Evolutionary conservation across 805 yeast species (phyloP).

Genomic region (Yarrowia yakushimensis): DNA sequence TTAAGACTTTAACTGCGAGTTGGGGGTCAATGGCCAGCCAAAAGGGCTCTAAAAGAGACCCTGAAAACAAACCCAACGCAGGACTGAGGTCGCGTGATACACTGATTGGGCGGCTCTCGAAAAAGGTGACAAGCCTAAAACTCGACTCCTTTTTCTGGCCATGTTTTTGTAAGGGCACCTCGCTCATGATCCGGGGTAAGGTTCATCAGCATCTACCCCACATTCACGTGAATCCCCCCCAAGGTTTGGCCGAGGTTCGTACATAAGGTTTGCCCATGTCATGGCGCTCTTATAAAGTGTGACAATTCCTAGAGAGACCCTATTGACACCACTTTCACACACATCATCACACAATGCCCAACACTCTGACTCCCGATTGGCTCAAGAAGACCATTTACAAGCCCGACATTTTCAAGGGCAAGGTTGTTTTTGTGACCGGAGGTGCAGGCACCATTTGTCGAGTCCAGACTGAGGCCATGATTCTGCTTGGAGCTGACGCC

Average conservation of each 20-base stretch:
- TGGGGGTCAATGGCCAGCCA: too few species aligned
- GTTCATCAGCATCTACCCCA: not conserved
- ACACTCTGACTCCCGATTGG: conserved; percentile 32
- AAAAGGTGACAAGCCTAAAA: too few species aligned
- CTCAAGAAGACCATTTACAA: conserved; percentile 40
- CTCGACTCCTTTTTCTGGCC: too few species aligned
- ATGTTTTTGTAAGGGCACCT: too few species aligned
- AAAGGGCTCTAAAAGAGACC: too few species aligned
- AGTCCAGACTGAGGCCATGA: conserved; percentile 82
- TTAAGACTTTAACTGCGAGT: too few species aligned
- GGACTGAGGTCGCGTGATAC: too few species aligned
- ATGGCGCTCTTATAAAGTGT: too few species aligned
- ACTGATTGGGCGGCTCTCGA: too few species aligned
- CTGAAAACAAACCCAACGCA: too few species aligned
- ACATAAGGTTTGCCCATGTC: not conserved
- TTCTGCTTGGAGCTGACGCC: conserved; percentile 80
- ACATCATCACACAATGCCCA: conserved; percentile 31
- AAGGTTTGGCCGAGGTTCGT: conserved; percentile 23
- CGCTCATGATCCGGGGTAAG: too few species aligned
- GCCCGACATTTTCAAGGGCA: conserved; percentile 69
- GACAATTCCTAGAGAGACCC: not conserved
- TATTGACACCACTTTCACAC: not conserved
- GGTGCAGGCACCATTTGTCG: conserved; percentile 96
- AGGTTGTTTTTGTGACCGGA: conserved; percentile 89
- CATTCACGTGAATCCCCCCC: conserved; percentile 20